phyloP scores from a whole-genome alignment of 2,329 filamentous ascomycete genomes.

The Pseudogymnoascus sp. region DNA sequence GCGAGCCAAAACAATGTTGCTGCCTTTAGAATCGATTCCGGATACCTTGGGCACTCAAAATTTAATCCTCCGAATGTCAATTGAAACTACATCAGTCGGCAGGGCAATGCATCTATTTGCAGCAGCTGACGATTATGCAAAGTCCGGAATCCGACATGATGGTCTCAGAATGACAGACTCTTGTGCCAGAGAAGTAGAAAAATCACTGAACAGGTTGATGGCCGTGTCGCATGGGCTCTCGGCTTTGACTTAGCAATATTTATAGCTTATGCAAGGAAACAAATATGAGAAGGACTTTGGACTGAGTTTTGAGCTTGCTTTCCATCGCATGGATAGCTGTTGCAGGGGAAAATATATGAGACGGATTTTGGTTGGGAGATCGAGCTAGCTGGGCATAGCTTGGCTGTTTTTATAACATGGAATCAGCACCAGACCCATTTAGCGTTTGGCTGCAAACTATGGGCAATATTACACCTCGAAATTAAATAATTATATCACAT shows the following conservation, averaged over 20 bases:
- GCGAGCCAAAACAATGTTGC: constrained; percentile 22
- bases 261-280: background rate
- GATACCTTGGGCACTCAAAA: constrained; percentile 19
- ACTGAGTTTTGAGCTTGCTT: background rate
- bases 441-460: background rate
- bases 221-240: background rate
- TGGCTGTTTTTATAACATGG: background rate
- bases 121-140: constrained; percentile 21
- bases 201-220: background rate
- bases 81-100: constrained; percentile 13
- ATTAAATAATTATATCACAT: background rate
- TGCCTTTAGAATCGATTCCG: constrained; percentile 26
- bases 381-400: background rate
- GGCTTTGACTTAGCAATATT: background rate
- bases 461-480: background rate
- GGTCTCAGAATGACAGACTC: constrained; percentile 17
- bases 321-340: background rate
- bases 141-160: constrained; percentile 13
- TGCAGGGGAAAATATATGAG: background rate
- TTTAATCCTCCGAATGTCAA: constrained; percentile 17
- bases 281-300: background rate
- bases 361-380: background rate
- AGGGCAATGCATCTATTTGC: constrained; percentile 10
- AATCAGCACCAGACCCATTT: background rate
- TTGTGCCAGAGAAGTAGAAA: background rate